These are phyloP conservation scores for Arabidopsis arenosa DNA, from an alignment of 345 rosid genomes.

Conservation along the genomic window DNA sequence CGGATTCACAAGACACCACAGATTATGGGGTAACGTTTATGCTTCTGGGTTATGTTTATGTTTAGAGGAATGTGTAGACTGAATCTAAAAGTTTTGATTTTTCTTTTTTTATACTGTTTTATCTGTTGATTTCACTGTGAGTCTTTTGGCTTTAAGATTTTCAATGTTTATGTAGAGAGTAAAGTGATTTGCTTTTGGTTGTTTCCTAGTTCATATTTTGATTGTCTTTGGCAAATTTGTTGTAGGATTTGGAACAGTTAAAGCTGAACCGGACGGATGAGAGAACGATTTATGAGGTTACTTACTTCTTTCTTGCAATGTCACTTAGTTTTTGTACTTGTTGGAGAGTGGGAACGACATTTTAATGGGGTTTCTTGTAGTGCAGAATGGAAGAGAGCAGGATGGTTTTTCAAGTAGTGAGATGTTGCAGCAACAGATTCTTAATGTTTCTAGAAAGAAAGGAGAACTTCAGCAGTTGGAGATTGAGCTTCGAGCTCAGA, in stretches of 20 bases:
- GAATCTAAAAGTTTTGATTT: background rate
- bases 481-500: constrained; percentile 75
- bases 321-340: background rate
- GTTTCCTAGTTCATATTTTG: background rate
- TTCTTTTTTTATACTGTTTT: background rate
- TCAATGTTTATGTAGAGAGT: background rate
- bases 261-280: constrained; percentile 69
- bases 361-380: constrained; percentile 45
- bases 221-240: background rate
- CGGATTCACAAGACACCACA: constrained; percentile 69
- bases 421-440: constrained; percentile 70
- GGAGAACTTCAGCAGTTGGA: constrained; percentile 80
- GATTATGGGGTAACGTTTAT: constrained; percentile 58
- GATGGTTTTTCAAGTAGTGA: constrained; percentile 58
- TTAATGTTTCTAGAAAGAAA: constrained; percentile 58
- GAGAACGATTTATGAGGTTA: constrained; percentile 81
- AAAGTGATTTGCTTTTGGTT: background rate
- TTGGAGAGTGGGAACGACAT: background rate
- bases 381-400: constrained; percentile 80
- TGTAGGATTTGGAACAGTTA: constrained; percentile 62
- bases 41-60: constrained; percentile 15
- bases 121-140: background rate
- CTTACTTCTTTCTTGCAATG: constrained; percentile 4
- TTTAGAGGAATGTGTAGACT: constrained; percentile 6
- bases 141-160: background rate